A percentile compares a stretch with the other conserved stretches of the same genome.
Evolutionary conservation across 2,329 filamentous ascomycete genomes (phyloP).

Genomic region (Talaromyces sp.): DNA sequence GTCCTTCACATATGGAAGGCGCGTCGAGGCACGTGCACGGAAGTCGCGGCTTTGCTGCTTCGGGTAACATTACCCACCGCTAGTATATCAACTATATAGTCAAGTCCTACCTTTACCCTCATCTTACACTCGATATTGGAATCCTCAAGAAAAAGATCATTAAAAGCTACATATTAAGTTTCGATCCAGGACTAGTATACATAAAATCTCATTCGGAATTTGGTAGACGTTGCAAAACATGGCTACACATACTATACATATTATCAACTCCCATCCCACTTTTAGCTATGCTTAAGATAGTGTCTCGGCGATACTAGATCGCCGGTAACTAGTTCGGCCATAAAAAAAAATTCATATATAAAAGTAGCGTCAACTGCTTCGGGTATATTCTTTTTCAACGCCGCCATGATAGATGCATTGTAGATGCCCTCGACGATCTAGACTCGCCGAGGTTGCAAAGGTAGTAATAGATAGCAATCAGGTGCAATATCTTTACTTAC

Average conservation of each 20-base stretch:
- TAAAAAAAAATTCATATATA: background rate
- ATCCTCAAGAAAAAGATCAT: background rate
- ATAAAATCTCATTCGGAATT: too few species aligned
- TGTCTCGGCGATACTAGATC: background rate
- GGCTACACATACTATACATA: background rate
- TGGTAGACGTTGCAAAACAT: background rate
- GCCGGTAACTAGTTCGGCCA: background rate
- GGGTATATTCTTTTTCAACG: background rate
- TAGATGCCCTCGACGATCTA: background rate
- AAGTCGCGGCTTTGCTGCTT: background rate
- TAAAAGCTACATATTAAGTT: background rate
- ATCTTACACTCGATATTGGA: too few species aligned
- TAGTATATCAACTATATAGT: background rate
- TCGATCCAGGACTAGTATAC: too few species aligned
- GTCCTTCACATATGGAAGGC: background rate
- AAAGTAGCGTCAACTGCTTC: background rate
- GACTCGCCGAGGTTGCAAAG: background rate
- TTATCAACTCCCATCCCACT: background rate
- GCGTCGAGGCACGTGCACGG: background rate
- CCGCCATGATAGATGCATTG: background rate
- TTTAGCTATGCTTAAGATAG: background rate
- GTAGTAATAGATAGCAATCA: background rate
- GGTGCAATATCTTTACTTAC: conserved; percentile 22
- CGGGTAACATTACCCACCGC: background rate
- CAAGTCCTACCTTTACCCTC: too few species aligned